phyloP scores from a whole-genome alignment of 148 eudicot species.

The Nepenthes mirabilis region DNA sequence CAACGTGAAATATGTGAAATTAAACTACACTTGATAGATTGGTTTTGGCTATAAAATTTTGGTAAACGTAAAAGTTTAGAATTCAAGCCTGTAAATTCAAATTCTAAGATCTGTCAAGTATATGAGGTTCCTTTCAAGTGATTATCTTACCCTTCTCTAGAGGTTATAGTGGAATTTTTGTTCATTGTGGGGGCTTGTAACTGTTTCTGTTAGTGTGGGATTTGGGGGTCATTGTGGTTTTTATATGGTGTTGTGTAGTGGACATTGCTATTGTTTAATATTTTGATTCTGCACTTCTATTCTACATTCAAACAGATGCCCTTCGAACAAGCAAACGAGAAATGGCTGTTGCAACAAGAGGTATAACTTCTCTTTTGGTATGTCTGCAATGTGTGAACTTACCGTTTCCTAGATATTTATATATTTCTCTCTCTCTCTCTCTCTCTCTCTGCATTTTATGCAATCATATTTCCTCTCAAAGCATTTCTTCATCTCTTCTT shows the following conservation, averaged over 20 bases:
- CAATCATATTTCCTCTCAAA: too few relatives aligned
- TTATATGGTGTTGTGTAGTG: not conserved
- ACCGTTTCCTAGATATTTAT: not conserved
- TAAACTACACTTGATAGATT: too few relatives aligned
- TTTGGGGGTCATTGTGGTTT: not conserved
- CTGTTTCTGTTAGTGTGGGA: not conserved
- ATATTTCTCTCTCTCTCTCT: too few relatives aligned
- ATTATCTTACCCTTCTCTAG: too few relatives aligned
- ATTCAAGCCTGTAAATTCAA: too few relatives aligned
- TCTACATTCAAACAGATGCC: constrained; percentile 28
- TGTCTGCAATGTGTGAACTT: not conserved
- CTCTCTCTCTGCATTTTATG: too few relatives aligned
- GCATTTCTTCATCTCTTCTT: too few relatives aligned
- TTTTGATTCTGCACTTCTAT: not conserved
- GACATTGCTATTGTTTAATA: not conserved
- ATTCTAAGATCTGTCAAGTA: too few relatives aligned
- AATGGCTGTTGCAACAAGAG: constrained; percentile 63
- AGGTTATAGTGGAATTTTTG: not conserved
- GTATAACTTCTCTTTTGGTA: constrained; percentile 11
- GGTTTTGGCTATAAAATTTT: too few relatives aligned
- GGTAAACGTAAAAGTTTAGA: too few relatives aligned
- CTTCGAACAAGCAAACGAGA: constrained; percentile 57
- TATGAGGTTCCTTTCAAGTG: too few relatives aligned
- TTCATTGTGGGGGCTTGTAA: not conserved
- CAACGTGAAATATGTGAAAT: too few relatives aligned